These are phyloP conservation scores for Blastobotrys raffinosifermentans DNA, from an alignment of 1,139 yeast species.

Conservation along the genomic window DNA sequence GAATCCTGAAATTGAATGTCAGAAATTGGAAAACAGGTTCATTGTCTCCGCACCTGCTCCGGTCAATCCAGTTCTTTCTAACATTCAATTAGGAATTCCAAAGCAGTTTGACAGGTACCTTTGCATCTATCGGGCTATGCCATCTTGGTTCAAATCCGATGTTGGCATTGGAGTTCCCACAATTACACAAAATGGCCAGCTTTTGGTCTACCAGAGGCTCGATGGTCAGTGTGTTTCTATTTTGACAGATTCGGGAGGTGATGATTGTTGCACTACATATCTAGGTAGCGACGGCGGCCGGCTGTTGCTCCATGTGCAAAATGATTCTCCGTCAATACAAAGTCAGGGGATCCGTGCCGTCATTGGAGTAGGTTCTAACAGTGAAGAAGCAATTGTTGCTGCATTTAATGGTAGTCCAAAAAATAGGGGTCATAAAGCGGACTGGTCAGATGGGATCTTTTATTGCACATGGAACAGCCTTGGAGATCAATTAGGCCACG, in stretches of 20 bases:
- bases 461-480: constrained; percentile 33
- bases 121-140: constrained; percentile 2
- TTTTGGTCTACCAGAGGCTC: constrained; percentile 17
- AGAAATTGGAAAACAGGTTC: too few relatives aligned
- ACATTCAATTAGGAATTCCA: constrained; percentile 2
- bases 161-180: constrained; percentile 3
- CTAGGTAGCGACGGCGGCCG: constrained; percentile 15
- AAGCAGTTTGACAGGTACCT: neutral
- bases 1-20: too few relatives aligned
- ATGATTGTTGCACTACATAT: constrained; percentile 16
- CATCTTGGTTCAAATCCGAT: constrained; percentile 7
- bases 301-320: constrained; percentile 15
- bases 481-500: constrained; percentile 23
- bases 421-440: neutral
- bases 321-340: constrained; percentile 15
- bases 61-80: neutral
- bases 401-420: constrained; percentile 10
- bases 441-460: constrained; percentile 23
- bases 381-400: constrained; percentile 14
- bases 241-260: constrained; percentile 20
- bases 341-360: constrained; percentile 16
- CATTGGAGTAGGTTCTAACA: constrained; percentile 17
- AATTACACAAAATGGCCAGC: constrained; percentile 13
- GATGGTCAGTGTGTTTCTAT: constrained; percentile 25
- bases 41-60: too few relatives aligned